Evolutionary conservation across 192 early-diverging fungal genomes (phyloP).

Genomic region (Rhizoclosmatium sp.): DNA sequence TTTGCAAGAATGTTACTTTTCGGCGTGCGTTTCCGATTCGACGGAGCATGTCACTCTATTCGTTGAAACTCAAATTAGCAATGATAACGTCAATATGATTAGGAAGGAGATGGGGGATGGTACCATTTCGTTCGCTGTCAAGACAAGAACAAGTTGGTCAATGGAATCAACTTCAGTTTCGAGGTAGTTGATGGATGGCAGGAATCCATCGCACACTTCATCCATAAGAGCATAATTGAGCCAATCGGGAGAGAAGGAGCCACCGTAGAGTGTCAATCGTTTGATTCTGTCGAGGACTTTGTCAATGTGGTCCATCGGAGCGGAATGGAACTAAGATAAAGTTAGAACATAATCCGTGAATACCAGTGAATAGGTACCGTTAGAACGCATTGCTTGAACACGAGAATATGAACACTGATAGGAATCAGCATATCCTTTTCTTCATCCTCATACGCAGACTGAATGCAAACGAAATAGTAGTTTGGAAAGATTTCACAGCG

Average conservation of each 20-base stretch:
- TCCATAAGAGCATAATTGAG: conserved; percentile 96
- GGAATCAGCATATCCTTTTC: conserved; percentile 54
- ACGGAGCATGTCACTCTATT: conserved; percentile 72
- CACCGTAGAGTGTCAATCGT: conserved; percentile 80
- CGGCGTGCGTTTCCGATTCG: conserved; percentile 78
- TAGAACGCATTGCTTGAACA: conserved; percentile 63
- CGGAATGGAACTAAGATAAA: conserved; percentile 76
- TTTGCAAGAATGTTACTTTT: conserved; percentile 70
- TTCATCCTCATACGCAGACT: conserved; percentile 54
- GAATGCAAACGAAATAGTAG: conserved; percentile 93
- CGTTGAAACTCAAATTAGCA: not conserved
- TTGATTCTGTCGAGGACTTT: conserved; percentile 87
- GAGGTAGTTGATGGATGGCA: conserved; percentile 81
- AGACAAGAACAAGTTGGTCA: conserved; percentile 92
- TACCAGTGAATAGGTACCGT: conserved; percentile 47
- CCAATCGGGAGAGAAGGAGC: conserved; percentile 91
- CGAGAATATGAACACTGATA: conserved; percentile 61
- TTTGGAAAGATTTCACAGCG: conserved; percentile 91
- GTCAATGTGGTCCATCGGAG: conserved; percentile 76
- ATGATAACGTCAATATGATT: not conserved
- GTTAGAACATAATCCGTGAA: not conserved
- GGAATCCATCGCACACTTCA: conserved; percentile 92
- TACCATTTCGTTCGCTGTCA: conserved; percentile 80
- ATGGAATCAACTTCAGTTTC: conserved; percentile 95
- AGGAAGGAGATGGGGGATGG: not conserved